Percentiles rank a stretch among this genome's conserved stretches.
Evolutionary conservation across 305 asterid genomes (phyloP).

Genomic region (Solanum aculeatissimum): DNA sequence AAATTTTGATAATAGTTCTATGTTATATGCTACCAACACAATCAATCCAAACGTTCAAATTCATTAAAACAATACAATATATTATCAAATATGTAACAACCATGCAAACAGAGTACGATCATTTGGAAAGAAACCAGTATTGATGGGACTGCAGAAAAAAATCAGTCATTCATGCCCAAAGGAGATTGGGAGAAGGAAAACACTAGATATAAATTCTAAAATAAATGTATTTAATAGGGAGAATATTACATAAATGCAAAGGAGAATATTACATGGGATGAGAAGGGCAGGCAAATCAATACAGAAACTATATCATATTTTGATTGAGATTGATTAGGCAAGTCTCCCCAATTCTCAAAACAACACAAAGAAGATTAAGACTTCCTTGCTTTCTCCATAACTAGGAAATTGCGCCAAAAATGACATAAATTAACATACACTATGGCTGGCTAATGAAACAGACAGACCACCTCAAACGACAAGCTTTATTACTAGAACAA

Average conservation of each 20-base stretch:
- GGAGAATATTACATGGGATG: neutral
- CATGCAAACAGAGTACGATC: neutral
- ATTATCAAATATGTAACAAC: too few relatives aligned
- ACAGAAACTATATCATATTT: neutral
- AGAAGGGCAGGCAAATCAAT: neutral
- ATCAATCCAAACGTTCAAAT: neutral
- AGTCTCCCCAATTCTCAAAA: neutral
- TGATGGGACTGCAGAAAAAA: neutral
- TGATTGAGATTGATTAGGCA: neutral
- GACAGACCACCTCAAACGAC: slow-evolving; percentile 23
- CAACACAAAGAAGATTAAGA: neutral
- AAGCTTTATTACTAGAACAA: slow-evolving; percentile 7
- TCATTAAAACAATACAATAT: neutral
- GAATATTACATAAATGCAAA: neutral
- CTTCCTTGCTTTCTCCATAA: neutral
- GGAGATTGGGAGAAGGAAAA: neutral
- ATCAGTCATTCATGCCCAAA: neutral
- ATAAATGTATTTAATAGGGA: neutral
- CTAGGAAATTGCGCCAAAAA: neutral
- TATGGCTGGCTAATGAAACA: slow-evolving; percentile 2
- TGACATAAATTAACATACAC: neutral
- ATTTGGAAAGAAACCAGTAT: neutral
- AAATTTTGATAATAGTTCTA: too few relatives aligned
- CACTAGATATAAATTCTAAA: neutral
- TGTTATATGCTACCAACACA: too few relatives aligned